A percentile compares a stretch with the other conserved stretches of the same genome.
Evolutionary conservation across 2,329 filamentous ascomycete genomes (phyloP).

Genomic region (Botrytis tulipae): DNA sequence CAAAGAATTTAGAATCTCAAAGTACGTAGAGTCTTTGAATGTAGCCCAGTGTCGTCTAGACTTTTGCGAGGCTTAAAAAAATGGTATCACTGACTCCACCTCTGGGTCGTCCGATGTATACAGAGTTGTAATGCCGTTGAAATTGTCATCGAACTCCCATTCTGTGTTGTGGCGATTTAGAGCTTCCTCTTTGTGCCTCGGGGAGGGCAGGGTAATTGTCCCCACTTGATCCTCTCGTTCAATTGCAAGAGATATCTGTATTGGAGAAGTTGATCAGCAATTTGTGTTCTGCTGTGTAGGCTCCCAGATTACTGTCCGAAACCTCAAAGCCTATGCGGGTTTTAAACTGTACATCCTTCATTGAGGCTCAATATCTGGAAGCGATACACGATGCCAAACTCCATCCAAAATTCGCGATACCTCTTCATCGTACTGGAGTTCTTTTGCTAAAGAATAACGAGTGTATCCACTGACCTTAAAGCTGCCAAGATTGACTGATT

Average conservation of each 20-base stretch:
- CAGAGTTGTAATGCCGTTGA: background rate
- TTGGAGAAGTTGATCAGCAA: background rate
- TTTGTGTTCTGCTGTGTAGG: background rate
- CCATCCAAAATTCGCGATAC: background rate
- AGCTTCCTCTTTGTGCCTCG: background rate
- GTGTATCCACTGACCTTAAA: background rate
- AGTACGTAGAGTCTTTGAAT: background rate
- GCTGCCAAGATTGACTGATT: background rate
- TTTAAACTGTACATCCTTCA: background rate
- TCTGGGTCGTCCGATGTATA: background rate
- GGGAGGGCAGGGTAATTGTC: background rate
- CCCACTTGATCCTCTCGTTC: background rate
- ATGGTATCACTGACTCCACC: background rate
- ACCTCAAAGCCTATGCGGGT: rapidly evolving
- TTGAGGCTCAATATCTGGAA: background rate
- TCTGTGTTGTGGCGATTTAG: background rate
- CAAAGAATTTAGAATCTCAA: background rate
- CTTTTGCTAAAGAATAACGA: no score
- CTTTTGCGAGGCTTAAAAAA: background rate
- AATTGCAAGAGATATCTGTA: background rate
- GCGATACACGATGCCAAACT: background rate
- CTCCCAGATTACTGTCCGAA: background rate
- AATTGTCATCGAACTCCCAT: background rate
- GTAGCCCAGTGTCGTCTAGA: background rate
- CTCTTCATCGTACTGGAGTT: background rate